Evolutionary conservation across 371 early-diverging fungal genomes (phyloP).

Genomic region (Zychaea mexicana): DNA sequence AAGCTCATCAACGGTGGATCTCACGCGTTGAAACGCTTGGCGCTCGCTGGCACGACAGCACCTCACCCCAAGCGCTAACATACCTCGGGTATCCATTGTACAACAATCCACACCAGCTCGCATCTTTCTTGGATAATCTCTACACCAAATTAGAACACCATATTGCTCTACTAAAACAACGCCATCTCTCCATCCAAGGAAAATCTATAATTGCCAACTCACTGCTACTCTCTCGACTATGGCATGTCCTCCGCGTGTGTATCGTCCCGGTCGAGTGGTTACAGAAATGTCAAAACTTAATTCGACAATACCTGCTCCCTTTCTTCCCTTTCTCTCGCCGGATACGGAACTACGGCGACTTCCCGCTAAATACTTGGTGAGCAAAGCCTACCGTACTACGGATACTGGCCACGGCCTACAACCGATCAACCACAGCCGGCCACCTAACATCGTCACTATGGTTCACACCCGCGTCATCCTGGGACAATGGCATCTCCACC

Average conservation of each 20-base stretch:
- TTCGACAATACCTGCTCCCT: not conserved
- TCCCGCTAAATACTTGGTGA: no score
- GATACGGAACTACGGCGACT: no score
- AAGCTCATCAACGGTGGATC: not conserved
- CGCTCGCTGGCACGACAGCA: conserved; percentile 21
- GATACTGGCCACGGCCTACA: no score
- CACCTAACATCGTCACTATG: no score
- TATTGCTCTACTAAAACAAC: not conserved
- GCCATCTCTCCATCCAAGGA: conserved; percentile 15
- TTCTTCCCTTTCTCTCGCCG: not conserved
- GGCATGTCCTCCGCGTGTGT: not conserved
- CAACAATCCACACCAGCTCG: no score
- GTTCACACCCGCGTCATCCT: no score
- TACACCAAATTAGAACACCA: conserved; percentile 13
- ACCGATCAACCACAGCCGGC: no score
- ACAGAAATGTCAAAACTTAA: not conserved
- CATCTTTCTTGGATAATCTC: no score
- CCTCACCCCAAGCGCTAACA: not conserved
- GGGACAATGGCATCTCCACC: no score
- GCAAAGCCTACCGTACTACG: no score
- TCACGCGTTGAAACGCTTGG: not conserved
- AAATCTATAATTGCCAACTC: conserved; percentile 16
- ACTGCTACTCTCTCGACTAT: no score
- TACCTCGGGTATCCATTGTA: conserved; percentile 27
- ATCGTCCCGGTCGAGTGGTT: not conserved